A percentile compares a stretch with the other conserved stretches of the same genome.
These are phyloP conservation scores for Beauveria varroae DNA, from an alignment of 2,329 filamentous ascomycete species.

Conservation along the genomic window DNA sequence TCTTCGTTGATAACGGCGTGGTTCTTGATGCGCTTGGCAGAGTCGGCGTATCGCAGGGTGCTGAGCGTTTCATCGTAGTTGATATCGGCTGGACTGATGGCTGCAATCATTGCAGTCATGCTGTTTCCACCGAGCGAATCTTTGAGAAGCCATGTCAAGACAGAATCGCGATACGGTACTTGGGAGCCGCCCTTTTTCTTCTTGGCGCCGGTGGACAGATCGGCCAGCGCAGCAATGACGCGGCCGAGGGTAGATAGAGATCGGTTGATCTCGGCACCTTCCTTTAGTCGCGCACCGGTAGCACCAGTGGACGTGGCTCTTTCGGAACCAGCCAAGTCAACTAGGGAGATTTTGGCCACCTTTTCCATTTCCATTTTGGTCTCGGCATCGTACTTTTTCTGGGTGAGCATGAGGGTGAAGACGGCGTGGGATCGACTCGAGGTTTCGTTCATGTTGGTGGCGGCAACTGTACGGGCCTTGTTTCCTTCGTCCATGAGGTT, in stretches of 20 bases:
- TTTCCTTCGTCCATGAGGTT: conserved; percentile 99
- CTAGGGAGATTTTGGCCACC: conserved; percentile 94
- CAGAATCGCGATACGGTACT: conserved; percentile 94
- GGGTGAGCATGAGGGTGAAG: conserved; percentile 90
- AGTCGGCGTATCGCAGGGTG: conserved; percentile 92
- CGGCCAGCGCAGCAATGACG: conserved; percentile 92
- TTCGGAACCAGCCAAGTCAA: conserved; percentile 96
- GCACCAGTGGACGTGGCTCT: conserved; percentile 95
- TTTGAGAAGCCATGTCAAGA: conserved; percentile 93
- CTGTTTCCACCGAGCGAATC: conserved; percentile 97
- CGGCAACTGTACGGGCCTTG: conserved; percentile 94
- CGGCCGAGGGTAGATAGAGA: conserved; percentile 93
- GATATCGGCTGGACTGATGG: conserved; percentile 96
- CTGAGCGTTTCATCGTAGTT: conserved; percentile 98
- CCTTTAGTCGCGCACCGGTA: conserved; percentile 88
- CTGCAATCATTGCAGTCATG: conserved; percentile 99
- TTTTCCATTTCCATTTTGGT: conserved; percentile 98
- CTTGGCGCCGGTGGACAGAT: conserved; percentile 79
- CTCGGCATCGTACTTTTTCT: conserved; percentile 84
- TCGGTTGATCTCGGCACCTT: conserved; percentile 97
- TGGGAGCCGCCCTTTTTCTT: conserved; percentile 62
- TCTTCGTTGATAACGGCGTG: conserved; percentile 99
- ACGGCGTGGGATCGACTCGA: conserved; percentile 97
- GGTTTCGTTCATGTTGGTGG: conserved; percentile 99
- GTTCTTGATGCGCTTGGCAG: conserved; percentile 98